Percentiles rank a stretch among this genome's conserved stretches.
Evolutionary conservation across 768 basidiomycete genomes (phyloP).

Genomic region (Hygrophorus russula): DNA sequence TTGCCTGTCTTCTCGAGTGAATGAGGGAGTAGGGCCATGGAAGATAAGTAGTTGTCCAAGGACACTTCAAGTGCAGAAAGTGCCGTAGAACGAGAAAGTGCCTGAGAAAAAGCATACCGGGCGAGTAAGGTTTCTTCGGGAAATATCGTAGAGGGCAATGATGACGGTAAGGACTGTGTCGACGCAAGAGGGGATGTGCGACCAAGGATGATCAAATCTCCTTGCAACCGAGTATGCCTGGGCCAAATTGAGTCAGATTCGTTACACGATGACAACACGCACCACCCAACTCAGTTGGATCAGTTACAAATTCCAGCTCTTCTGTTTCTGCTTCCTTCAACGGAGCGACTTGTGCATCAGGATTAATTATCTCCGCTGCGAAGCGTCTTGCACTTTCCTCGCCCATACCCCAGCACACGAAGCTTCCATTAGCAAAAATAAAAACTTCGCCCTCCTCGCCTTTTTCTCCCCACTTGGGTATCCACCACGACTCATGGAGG

Average conservation of each 20-base stretch:
- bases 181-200: slow-evolving; percentile 49
- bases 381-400: slow-evolving; percentile 68
- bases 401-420: slow-evolving; percentile 83
- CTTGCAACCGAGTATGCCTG: slow-evolving; percentile 80
- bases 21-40: slow-evolving; percentile 71
- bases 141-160: slow-evolving; percentile 40
- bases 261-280: slow-evolving; percentile 10
- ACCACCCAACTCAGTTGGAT: slow-evolving; percentile 71
- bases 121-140: slow-evolving; percentile 69
- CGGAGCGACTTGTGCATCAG: slow-evolving; percentile 50
- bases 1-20: slow-evolving; percentile 70
- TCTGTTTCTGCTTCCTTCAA: slow-evolving; percentile 71
- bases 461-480: slow-evolving; percentile 38
- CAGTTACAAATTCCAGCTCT: slow-evolving; percentile 87
- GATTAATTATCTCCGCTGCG: slow-evolving; percentile 47
- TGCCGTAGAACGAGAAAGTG: slow-evolving; percentile 80
- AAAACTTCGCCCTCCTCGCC: slow-evolving; percentile 72
- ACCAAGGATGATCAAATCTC: slow-evolving; percentile 86
- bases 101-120: slow-evolving; percentile 87
- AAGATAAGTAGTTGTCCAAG: slow-evolving; percentile 72
- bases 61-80: slow-evolving; percentile 81
- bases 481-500: slow-evolving; percentile 57
- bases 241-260: slow-evolving; percentile 7
- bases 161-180: slow-evolving; percentile 29
- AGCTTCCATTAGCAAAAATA: slow-evolving; percentile 78